Base-by-base conservation (phyloP, 2,329 filamentous ascomycete species). In the Aspergillus luchuensis region DNA sequence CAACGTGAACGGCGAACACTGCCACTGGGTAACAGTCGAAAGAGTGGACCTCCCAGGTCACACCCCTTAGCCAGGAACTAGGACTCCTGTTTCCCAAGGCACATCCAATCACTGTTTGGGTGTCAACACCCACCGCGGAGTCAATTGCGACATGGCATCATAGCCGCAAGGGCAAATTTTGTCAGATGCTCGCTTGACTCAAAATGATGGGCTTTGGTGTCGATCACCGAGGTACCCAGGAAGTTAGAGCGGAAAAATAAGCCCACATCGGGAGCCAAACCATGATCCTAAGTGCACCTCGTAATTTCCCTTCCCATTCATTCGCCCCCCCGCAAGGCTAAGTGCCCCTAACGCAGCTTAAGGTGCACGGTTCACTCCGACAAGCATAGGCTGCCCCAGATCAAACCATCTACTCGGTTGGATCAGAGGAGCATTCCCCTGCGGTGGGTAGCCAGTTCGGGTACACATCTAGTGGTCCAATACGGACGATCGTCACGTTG, bases 271-370 rank as follows among this genome's bases (percentile, higher is more conserved):
- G 33, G 59, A 36, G 33, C 59, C 43, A 54, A 59, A 49, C 58
- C 45, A 23, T 59, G 39, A 55, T 57, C 39, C 23, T 41, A 25
- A 54, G 38, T 38, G 55, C 45, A 58, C 59, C 52, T 67, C 59
- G 63, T 59, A 64, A 68, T 63, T 64, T 65, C 53, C 61, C 47
- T 41, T 21, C 36, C 13, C 39, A 61, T 33, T 41, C 17, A 59
- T 62, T 59, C 56, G 49, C 30, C 58, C 56, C 33, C 48, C 51
- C 58, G 49, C 61, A 63, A 58, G 53, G 45, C 55, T 23, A 57
- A 53, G 36, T 28, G 10, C 51, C 61, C 47, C 53, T 52, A 59
- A 41, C 51, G n/a, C 30, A 61, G 28, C 56, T 17, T 55, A 30
- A 30, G 39, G 33, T 60, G 56, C 56, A 62, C 52, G 43, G 54